Evolutionary conservation across 768 basidiomycete genomes (phyloP).

Genomic region (Boletus patriciae): DNA sequence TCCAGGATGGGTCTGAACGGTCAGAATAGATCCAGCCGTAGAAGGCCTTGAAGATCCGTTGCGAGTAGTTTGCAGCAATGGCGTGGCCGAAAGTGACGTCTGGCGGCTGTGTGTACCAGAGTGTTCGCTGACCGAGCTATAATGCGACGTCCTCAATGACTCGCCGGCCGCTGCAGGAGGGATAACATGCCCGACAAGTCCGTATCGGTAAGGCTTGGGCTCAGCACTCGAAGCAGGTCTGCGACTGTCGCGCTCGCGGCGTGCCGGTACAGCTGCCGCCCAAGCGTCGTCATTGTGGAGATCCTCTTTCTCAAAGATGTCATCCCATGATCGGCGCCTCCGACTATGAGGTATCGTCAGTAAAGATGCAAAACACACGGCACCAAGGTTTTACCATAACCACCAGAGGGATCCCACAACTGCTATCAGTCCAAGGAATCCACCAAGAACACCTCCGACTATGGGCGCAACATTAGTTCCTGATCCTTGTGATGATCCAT

Average conservation of each 20-base stretch:
- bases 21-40: slow-evolving; percentile 42
- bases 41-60: slow-evolving; percentile 41
- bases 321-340: slow-evolving; percentile 48
- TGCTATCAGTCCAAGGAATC: slow-evolving; percentile 50
- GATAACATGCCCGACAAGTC: slow-evolving; percentile 50
- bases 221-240: slow-evolving; percentile 35
- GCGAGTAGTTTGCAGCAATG: slow-evolving; percentile 21
- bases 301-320: slow-evolving; percentile 49
- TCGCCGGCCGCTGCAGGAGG: slow-evolving; percentile 32
- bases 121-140: slow-evolving; percentile 22
- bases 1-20: slow-evolving; percentile 25
- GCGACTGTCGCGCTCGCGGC: slow-evolving; percentile 25
- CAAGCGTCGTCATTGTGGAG: slow-evolving; percentile 24
- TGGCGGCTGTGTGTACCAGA: slow-evolving; percentile 25
- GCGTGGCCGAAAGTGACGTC: slow-evolving; percentile 27
- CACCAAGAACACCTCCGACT: slow-evolving; percentile 55
- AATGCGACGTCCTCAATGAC: slow-evolving; percentile 36
- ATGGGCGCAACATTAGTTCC: slow-evolving; percentile 44
- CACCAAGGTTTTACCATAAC: slow-evolving; percentile 42
- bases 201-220: slow-evolving; percentile 63
- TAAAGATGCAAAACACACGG: slow-evolving; percentile 4
- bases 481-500: slow-evolving; percentile 14
- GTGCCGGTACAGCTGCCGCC: slow-evolving; percentile 19
- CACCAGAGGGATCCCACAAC: slow-evolving; percentile 50
- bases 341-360: slow-evolving; percentile 35